Percentiles rank a stretch among this genome's conserved stretches.
These are phyloP conservation scores for Thinopyrum elongatum DNA, from an alignment of 176 grass and related monocot genomes.

Conservation along the genomic window DNA sequence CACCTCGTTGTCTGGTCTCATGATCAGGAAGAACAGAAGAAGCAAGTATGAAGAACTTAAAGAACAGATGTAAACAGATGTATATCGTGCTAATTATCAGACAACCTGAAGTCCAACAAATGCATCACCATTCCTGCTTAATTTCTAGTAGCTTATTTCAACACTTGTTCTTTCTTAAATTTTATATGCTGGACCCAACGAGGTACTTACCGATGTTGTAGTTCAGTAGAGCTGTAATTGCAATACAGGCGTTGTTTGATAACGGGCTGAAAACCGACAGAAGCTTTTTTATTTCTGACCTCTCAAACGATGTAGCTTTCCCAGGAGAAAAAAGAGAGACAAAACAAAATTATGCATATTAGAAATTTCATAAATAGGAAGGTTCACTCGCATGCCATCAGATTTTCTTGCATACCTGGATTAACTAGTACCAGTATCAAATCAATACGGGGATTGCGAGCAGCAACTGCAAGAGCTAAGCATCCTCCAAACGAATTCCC, in stretches of 20 bases:
- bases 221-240: conserved; percentile 51
- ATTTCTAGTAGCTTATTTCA: neutral
- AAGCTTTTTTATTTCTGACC: conserved; percentile 51
- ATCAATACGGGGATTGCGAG: conserved; percentile 57
- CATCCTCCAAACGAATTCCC: conserved; percentile 82
- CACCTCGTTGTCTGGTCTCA: conserved; percentile 53
- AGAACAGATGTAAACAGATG: neutral
- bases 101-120: neutral
- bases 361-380: neutral
- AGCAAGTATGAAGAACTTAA: neutral
- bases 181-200: neutral
- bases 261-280: conserved; percentile 39
- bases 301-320: conserved; percentile 66
- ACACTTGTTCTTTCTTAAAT: neutral
- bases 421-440: conserved; percentile 68
- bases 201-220: conserved; percentile 54
- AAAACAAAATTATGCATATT: neutral
- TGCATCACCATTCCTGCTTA: neutral
- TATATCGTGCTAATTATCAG: neutral
- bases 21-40: conserved; percentile 8
- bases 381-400: neutral
- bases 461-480: conserved; percentile 71
- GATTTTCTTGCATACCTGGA: conserved; percentile 42
- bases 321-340: neutral
- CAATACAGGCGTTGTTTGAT: conserved; percentile 32